These are phyloP conservation scores for Trichoderma gamsii DNA, from an alignment of 495 filamentous ascomycete species.

Conservation along the genomic window DNA sequence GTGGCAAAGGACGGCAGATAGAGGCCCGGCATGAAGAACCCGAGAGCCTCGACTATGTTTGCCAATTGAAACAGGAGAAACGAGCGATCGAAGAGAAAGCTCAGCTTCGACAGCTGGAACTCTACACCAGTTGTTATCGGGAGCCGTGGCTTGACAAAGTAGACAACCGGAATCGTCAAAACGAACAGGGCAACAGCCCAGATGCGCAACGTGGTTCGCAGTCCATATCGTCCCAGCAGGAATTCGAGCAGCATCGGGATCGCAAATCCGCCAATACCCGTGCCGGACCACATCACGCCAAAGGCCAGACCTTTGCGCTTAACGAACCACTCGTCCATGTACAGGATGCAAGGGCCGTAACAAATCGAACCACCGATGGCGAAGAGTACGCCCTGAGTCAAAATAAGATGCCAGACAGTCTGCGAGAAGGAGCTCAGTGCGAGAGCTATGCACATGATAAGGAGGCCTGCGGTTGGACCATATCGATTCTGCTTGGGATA, in stretches of 20 bases:
- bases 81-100: slow-evolving; percentile 38
- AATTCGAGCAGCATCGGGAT: slow-evolving; percentile 47
- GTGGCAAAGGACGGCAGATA: slow-evolving; percentile 60
- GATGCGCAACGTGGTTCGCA: slow-evolving; percentile 44
- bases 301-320: slow-evolving; percentile 47
- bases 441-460: slow-evolving; percentile 36
- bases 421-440: slow-evolving; percentile 41
- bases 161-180: slow-evolving; percentile 46
- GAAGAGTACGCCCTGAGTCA: slow-evolving; percentile 50
- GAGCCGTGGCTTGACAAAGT: slow-evolving; percentile 53
- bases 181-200: slow-evolving; percentile 46
- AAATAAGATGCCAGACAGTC: slow-evolving; percentile 40
- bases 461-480: slow-evolving; percentile 32
- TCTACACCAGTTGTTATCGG: slow-evolving; percentile 35
- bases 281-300: slow-evolving; percentile 50
- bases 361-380: slow-evolving; percentile 42
- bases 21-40: slow-evolving; percentile 61
- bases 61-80: slow-evolving; percentile 50
- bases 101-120: slow-evolving; percentile 33
- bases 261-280: slow-evolving; percentile 31
- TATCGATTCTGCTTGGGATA: slow-evolving; percentile 28
- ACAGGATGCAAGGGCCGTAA: slow-evolving; percentile 44
- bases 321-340: slow-evolving; percentile 55
- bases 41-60: slow-evolving; percentile 56
- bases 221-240: slow-evolving; percentile 48